These are phyloP conservation scores for Mucor saturninus DNA, from an alignment of 371 early-diverging fungal species.

Conservation along the genomic window DNA sequence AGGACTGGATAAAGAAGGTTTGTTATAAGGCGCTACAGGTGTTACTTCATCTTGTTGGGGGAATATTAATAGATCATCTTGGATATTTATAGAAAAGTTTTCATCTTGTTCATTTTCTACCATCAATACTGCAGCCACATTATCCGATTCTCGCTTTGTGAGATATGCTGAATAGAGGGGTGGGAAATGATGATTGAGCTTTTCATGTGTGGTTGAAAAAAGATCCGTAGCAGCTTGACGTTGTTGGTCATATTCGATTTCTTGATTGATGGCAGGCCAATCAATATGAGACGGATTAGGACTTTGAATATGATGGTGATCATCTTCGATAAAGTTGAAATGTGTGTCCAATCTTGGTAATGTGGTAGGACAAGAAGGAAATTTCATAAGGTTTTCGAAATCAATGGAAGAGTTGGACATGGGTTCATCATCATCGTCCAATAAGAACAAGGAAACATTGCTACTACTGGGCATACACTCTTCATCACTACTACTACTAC, in stretches of 20 bases:
- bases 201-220: too few species aligned
- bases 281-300: slow-evolving; percentile 5
- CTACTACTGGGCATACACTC: too few species aligned
- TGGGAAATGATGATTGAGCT: too few species aligned
- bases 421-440: background rate
- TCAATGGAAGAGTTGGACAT: slow-evolving; percentile 16
- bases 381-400: slow-evolving; percentile 17
- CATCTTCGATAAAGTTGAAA: slow-evolving; percentile 16
- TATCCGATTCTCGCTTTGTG: too few species aligned
- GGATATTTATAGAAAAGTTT: background rate
- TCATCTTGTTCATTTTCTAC: slow-evolving; percentile 5
- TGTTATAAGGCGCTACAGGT: background rate
- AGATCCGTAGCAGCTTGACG: slow-evolving; percentile 1
- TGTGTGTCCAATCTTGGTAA: slow-evolving; percentile 21
- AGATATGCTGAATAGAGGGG: too few species aligned
- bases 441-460: too few species aligned
- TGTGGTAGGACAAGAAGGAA: slow-evolving; percentile 27
- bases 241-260: slow-evolving; percentile 19
- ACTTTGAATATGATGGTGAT: background rate
- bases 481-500: too few species aligned
- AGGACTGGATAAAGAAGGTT: slow-evolving; percentile 7
- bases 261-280: slow-evolving; percentile 23
- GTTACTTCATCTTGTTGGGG: background rate
- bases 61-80: slow-evolving; percentile 1
- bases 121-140: background rate